Evolutionary conservation across 225 moss, liverwort and hornwort genomes (phyloP).

Genomic region (Pleurozium schreberi): DNA sequence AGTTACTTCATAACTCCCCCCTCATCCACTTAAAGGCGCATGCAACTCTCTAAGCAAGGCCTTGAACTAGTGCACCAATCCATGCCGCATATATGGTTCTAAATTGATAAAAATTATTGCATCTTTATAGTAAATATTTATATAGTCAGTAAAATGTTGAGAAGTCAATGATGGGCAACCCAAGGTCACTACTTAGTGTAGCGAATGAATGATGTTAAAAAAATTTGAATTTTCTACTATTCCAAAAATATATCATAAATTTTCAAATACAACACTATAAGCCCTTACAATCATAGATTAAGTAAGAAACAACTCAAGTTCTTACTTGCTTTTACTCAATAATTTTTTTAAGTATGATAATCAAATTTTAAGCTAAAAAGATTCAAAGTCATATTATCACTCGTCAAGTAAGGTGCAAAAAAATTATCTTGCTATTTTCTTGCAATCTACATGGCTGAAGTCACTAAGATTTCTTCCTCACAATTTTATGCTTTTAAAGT

Average conservation of each 20-base stretch:
- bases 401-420: neutral
- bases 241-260: neutral
- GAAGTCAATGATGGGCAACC: too few relatives aligned
- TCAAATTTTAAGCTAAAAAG: too few relatives aligned
- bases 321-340: neutral
- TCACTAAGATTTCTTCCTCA: neutral
- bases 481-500: neutral
- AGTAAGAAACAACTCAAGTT: neutral
- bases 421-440: neutral
- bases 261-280: neutral
- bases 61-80: too few relatives aligned
- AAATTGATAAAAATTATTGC: too few relatives aligned
- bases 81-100: too few relatives aligned
- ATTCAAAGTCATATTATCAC: neutral
- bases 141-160: too few relatives aligned
- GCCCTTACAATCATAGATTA: neutral
- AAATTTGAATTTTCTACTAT: neutral
- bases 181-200: too few relatives aligned
- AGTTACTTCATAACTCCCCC: too few relatives aligned
- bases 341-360: neutral
- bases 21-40: too few relatives aligned
- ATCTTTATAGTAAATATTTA: too few relatives aligned
- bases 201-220: neutral
- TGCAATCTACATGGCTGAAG: neutral
- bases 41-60: too few relatives aligned